These are phyloP conservation scores for Phytophthora pisi DNA, from an alignment of 352 stramenopile species.

Conservation along the genomic window DNA sequence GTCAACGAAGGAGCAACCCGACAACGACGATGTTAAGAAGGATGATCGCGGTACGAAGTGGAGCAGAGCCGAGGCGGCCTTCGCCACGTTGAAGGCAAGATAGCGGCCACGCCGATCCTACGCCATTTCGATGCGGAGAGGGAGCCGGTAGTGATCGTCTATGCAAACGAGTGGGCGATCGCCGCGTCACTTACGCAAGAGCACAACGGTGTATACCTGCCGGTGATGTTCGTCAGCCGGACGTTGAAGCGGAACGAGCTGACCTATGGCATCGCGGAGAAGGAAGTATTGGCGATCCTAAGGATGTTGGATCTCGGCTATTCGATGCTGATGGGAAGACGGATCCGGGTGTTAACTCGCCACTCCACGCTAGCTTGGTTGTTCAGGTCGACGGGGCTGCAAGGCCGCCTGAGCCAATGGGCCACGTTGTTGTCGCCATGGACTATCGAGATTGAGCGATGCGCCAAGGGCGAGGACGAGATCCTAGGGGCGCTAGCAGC, in stretches of 20 bases:
- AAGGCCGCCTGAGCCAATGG: conserved; percentile 5
- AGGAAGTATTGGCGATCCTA: background rate
- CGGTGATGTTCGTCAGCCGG: background rate
- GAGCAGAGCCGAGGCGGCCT: no score
- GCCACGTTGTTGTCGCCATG: background rate
- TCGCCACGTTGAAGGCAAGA: background rate
- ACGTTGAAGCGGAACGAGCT: background rate
- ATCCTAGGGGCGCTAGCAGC: conserved; percentile 2
- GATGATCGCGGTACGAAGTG: no score
- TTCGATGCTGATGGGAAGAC: background rate
- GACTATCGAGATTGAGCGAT: background rate
- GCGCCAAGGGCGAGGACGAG: conserved; percentile 13
- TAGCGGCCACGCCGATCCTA: background rate
- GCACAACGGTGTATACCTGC: background rate
- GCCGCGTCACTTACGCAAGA: background rate
- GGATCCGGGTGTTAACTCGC: background rate
- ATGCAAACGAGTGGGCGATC: background rate
- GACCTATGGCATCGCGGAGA: background rate
- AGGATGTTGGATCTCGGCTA: background rate
- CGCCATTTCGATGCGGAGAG: background rate
- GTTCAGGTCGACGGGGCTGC: background rate
- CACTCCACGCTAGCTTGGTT: conserved; percentile 11
- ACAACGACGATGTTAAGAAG: no score
- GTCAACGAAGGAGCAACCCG: no score
- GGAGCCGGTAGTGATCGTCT: background rate